Evolutionary conservation across 139 green algal genomes (phyloP).

Genomic region (Chlamydomonas sphaeroides): DNA sequence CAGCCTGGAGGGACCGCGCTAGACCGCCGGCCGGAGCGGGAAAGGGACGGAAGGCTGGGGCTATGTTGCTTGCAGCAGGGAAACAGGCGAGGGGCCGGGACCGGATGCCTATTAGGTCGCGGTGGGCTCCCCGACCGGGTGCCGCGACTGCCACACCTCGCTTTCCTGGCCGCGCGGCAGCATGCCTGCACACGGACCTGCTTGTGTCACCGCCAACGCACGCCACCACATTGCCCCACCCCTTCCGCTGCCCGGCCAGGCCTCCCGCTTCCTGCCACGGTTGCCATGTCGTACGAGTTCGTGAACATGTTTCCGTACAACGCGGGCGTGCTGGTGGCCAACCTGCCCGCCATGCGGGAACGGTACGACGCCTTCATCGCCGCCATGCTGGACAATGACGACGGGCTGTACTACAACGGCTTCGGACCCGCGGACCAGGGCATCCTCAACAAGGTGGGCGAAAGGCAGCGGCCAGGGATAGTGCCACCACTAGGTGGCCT

Average conservation of each 20-base stretch:
- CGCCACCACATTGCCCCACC: too few species aligned
- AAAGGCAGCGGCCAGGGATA: too few species aligned
- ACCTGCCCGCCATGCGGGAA: constrained; percentile 17
- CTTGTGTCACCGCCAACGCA: too few species aligned
- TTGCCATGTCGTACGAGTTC: constrained; percentile 21
- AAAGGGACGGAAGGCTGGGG: neutral
- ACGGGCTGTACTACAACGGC: constrained; percentile 44
- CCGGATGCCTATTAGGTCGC: too few species aligned
- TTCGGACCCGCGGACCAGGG: constrained; percentile 51
- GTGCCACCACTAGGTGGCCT: neutral
- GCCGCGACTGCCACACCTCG: too few species aligned
- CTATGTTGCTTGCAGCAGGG: too few species aligned
- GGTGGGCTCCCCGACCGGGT: too few species aligned
- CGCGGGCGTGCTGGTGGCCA: constrained; percentile 31
- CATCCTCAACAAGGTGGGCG: constrained; percentile 37
- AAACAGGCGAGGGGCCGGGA: too few species aligned
- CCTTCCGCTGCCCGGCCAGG: too few species aligned
- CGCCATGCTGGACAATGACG: constrained; percentile 42
- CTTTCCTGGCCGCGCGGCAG: too few species aligned
- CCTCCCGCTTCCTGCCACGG: constrained; percentile 12
- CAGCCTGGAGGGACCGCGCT: neutral
- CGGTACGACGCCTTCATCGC: neutral
- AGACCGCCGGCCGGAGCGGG: neutral
- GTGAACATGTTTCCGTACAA: constrained; percentile 31
- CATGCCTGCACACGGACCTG: too few species aligned